Percentiles rank a stretch among this genome's conserved stretches.
phyloP scores from a whole-genome alignment of 345 rosid species.

The Ricinus communis region DNA sequence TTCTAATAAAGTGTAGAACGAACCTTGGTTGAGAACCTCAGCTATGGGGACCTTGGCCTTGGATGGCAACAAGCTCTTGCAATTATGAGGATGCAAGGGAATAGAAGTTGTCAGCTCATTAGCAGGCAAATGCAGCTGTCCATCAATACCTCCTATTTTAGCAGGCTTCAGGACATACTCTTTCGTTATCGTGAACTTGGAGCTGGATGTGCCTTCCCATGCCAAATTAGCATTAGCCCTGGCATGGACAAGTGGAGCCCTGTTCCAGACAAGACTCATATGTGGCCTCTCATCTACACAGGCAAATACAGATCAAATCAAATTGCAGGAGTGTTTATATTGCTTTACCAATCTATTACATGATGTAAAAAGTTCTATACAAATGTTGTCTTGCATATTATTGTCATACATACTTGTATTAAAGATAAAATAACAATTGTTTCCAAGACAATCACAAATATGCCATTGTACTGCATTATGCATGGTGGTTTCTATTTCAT shows the following conservation, averaged over 20 bases:
- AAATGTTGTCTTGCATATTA: neutral
- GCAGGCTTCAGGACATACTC: slow-evolving; percentile 38
- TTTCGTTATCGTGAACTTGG: slow-evolving; percentile 51
- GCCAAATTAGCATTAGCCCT: slow-evolving; percentile 38
- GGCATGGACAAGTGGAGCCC: slow-evolving; percentile 44
- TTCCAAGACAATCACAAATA: neutral
- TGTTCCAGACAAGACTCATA: slow-evolving; percentile 52
- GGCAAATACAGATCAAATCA: slow-evolving; percentile 23
- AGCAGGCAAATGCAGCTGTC: slow-evolving; percentile 36
- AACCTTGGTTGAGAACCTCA: slow-evolving; percentile 53
- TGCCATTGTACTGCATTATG: neutral
- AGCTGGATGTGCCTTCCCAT: slow-evolving; percentile 46
- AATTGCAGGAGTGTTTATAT: slow-evolving; percentile 4
- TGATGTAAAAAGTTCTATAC: too few species aligned
- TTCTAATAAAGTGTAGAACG: slow-evolving; percentile 19
- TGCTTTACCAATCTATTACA: neutral
- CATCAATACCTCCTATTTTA: slow-evolving; percentile 46
- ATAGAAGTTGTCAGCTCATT: slow-evolving; percentile 34
- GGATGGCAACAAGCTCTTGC: slow-evolving; percentile 42
- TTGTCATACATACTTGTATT: neutral
- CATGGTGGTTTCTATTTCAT: neutral
- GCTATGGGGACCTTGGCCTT: slow-evolving; percentile 37
- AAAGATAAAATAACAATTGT: too few species aligned
- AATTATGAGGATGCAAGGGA: slow-evolving; percentile 29
- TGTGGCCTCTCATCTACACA: slow-evolving; percentile 70